These are phyloP conservation scores for Yarrowia galli DNA, from an alignment of 1,139 yeast species.

Conservation along the genomic window DNA sequence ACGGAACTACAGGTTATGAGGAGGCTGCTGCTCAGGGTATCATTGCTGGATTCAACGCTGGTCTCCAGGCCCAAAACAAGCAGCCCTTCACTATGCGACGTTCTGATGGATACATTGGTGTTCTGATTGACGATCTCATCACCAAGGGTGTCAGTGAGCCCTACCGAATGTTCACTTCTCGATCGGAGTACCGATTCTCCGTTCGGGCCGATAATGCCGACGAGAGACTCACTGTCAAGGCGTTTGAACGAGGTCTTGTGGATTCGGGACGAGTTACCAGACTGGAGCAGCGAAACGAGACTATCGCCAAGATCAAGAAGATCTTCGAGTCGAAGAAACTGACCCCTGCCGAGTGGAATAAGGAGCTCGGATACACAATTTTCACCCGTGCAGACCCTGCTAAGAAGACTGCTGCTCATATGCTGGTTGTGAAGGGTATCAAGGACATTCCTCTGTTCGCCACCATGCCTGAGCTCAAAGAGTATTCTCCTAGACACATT, in stretches of 20 bases:
- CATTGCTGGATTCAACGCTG: conserved; percentile 95
- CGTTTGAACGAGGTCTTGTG: conserved; percentile 72
- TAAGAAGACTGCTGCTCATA: conserved; percentile 62
- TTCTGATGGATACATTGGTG: conserved; percentile 90
- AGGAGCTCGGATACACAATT: conserved; percentile 51
- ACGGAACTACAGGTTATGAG: conserved; percentile 98
- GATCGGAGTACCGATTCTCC: conserved; percentile 90
- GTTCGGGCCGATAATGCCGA: conserved; percentile 96
- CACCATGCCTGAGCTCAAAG: conserved; percentile 50
- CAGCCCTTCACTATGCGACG: conserved; percentile 67
- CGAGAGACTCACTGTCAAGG: conserved; percentile 73
- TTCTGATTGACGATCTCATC: conserved; percentile 88
- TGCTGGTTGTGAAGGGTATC: conserved; percentile 58
- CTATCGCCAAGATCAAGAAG: conserved; percentile 57
- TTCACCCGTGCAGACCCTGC: conserved; percentile 50
- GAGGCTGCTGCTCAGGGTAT: conserved; percentile 98
- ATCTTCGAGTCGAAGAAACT: conserved; percentile 57
- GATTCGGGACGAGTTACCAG: conserved; percentile 63
- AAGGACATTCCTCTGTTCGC: conserved; percentile 49
- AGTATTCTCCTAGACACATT: conserved; percentile 61
- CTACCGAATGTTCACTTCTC: conserved; percentile 95
- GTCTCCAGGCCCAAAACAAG: conserved; percentile 54
- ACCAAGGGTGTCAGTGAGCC: conserved; percentile 98
- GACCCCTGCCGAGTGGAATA: conserved; percentile 70
- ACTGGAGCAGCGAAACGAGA: conserved; percentile 57